Evolutionary conservation across 345 rosid genomes (phyloP).

Genomic region (Acer campestre): DNA sequence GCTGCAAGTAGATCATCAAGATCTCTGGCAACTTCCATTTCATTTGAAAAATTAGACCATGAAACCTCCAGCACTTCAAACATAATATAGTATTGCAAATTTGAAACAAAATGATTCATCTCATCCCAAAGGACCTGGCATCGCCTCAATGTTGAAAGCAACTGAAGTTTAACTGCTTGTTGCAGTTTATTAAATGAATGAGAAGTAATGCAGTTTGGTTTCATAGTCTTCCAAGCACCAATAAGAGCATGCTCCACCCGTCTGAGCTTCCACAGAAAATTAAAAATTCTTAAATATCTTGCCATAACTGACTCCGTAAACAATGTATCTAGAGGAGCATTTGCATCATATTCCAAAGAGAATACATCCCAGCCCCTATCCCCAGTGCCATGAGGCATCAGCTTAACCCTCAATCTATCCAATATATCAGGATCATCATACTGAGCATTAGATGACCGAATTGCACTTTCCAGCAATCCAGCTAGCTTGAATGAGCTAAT

Average conservation of each 20-base stretch:
- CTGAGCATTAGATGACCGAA: slow-evolving; percentile 96
- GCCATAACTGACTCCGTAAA: slow-evolving; percentile 89
- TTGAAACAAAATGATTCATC: slow-evolving; percentile 97
- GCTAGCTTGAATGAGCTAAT: slow-evolving; percentile 95
- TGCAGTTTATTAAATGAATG: slow-evolving; percentile 77
- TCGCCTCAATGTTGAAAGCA: slow-evolving; percentile 80
- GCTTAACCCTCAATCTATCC: slow-evolving; percentile 87
- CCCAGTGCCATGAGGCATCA: slow-evolving; percentile 93
- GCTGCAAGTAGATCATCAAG: slow-evolving; percentile 96
- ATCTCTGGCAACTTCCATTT: slow-evolving; percentile 92
- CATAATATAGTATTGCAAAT: slow-evolving; percentile 97
- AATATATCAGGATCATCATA: slow-evolving; percentile 91
- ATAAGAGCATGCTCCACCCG: slow-evolving; percentile 95
- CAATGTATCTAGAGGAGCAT: slow-evolving; percentile 89
- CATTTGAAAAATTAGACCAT: slow-evolving; percentile 88
- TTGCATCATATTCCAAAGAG: slow-evolving; percentile 93
- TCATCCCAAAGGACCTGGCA: slow-evolving; percentile 98
- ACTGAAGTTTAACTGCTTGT: slow-evolving; percentile 64
- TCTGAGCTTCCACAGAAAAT: slow-evolving; percentile 96
- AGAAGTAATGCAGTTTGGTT: slow-evolving; percentile 91
- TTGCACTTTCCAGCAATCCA: slow-evolving; percentile 89
- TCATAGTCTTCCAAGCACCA: slow-evolving; percentile 99
- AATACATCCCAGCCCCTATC: slow-evolving; percentile 99
- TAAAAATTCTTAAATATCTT: slow-evolving; percentile 82
- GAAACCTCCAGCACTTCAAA: slow-evolving; percentile 98